Evolutionary conservation across 108 stramenopile genomes (phyloP).

Genomic region (Pseudonitzschia delicatissima): DNA sequence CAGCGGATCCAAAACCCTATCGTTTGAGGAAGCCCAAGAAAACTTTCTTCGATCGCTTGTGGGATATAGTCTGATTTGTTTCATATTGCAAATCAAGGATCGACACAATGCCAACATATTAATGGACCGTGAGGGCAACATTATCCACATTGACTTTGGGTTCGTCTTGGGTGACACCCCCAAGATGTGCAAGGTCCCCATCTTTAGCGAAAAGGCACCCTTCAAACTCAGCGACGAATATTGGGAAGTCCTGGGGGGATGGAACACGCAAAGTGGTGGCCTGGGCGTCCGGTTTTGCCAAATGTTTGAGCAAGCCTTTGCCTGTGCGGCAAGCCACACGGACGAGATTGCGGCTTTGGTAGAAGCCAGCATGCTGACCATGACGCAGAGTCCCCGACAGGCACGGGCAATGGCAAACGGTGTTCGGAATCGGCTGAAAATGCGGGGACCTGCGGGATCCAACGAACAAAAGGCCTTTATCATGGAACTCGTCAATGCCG

Average conservation of each 20-base stretch:
- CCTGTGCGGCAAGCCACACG: constrained; percentile 61
- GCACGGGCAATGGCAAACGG: constrained; percentile 64
- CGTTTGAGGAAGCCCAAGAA: constrained; percentile 81
- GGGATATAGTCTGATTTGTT: constrained; percentile 91
- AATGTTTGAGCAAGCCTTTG: constrained; percentile 87
- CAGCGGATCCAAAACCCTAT: constrained; percentile 9
- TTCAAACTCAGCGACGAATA: constrained; percentile 91
- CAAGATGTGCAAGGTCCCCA: constrained; percentile 87
- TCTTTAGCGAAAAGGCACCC: constrained; percentile 88
- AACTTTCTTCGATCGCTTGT: constrained; percentile 88
- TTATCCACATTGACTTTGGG: constrained; percentile 96
- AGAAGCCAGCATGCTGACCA: constrained; percentile 77
- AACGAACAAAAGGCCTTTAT: constrained; percentile 75
- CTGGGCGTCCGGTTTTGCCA: constrained; percentile 77
- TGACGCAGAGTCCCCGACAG: constrained; percentile 56
- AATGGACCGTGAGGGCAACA: constrained; percentile 70
- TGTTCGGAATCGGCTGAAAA: constrained; percentile 63
- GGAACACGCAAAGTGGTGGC: constrained; percentile 65
- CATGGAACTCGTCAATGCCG: constrained; percentile 80
- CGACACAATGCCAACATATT: constrained; percentile 97
- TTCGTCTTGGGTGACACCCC: constrained; percentile 94
- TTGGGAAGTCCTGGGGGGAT: constrained; percentile 95
- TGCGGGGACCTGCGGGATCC: constrained; percentile 63
- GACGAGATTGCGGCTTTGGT: constrained; percentile 79
- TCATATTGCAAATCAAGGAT: constrained; percentile 96